phyloP scores from a whole-genome alignment of 1,139 yeast genomes.

The Pichia sp. region DNA sequence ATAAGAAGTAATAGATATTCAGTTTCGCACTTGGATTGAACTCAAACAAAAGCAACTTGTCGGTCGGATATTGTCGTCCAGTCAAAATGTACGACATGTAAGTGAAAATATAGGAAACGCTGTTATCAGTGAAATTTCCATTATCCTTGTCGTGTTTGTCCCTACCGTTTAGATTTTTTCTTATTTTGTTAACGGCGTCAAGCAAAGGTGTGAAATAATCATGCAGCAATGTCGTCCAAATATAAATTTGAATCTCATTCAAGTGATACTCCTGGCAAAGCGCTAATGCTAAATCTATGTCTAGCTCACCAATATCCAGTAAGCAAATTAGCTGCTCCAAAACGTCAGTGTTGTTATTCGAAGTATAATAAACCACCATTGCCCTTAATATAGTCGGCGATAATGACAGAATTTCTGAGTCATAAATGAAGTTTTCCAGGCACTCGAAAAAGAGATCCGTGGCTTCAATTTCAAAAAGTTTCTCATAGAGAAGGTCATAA shows the following conservation, averaged over 20 bases:
- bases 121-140: conserved; percentile 8
- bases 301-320: conserved; percentile 57
- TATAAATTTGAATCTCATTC: conserved; percentile 53
- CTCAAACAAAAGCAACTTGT: conserved; percentile 32
- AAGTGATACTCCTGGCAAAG: conserved; percentile 49
- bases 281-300: conserved; percentile 60
- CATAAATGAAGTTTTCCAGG: conserved; percentile 44
- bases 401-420: conserved; percentile 36
- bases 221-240: conserved; percentile 56
- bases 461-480: conserved; percentile 26
- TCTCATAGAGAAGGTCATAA: conserved; percentile 48
- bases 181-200: conserved; percentile 42
- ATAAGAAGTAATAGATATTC: conserved; percentile 45
- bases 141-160: conserved; percentile 3
- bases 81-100: conserved; percentile 65
- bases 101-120: conserved; percentile 37
- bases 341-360: conserved; percentile 33
- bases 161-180: conserved; percentile 10
- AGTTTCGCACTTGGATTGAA: conserved; percentile 33
- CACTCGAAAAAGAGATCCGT: conserved; percentile 37
- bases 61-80: conserved; percentile 75
- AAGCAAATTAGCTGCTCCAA: conserved; percentile 62
- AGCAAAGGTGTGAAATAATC: conserved; percentile 65
- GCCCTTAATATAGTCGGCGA: conserved; percentile 57
- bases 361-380: conserved; percentile 45